A percentile compares a stretch with the other conserved stretches of the same genome.
phyloP scores from a whole-genome alignment of 2,329 filamentous ascomycete genomes.

The Ophiocordyceps robertsii region DNA sequence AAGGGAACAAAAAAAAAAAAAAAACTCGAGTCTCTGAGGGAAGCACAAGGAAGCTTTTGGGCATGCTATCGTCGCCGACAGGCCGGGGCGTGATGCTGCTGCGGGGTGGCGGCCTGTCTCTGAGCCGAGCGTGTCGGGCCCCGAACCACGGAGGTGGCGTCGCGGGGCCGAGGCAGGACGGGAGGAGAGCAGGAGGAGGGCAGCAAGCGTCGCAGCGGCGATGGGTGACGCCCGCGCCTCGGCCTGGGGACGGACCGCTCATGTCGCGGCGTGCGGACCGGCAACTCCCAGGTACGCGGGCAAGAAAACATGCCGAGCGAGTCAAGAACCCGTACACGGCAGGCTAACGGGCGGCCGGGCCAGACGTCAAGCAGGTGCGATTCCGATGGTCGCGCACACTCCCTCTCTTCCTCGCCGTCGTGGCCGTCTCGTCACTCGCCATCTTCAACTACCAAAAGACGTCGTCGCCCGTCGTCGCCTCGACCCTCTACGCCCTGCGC shows the following conservation, averaged over 20 bases:
- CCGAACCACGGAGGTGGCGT: neutral
- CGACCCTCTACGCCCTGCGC: slow-evolving; percentile 82
- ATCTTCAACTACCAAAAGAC: slow-evolving; percentile 99
- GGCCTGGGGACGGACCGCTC: slow-evolving; percentile 46
- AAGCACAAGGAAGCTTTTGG: no score
- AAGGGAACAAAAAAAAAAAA: no score
- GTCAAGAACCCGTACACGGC: no score
- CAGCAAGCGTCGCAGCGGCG: slow-evolving; percentile 24
- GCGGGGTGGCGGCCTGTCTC: no score
- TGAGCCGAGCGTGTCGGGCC: no score
- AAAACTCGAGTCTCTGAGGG: no score
- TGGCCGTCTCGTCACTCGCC: slow-evolving; percentile 59
- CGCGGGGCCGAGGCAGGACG: neutral
- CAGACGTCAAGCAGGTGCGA: slow-evolving; percentile 27
- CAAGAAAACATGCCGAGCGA: no score
- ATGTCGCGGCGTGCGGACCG: slow-evolving; percentile 53
- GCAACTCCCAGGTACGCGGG: slow-evolving; percentile 52
- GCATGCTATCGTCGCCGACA: no score
- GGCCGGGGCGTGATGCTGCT: no score
- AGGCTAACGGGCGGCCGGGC: no score
- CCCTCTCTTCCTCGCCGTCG: slow-evolving; percentile 64
- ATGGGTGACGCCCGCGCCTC: slow-evolving; percentile 40
- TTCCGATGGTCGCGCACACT: slow-evolving; percentile 60
- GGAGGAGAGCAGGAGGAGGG: no score
- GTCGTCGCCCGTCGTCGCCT: slow-evolving; percentile 73